Base-by-base conservation (phyloP, 495 filamentous ascomycete species). In the Neurospora tetraspora region DNA sequence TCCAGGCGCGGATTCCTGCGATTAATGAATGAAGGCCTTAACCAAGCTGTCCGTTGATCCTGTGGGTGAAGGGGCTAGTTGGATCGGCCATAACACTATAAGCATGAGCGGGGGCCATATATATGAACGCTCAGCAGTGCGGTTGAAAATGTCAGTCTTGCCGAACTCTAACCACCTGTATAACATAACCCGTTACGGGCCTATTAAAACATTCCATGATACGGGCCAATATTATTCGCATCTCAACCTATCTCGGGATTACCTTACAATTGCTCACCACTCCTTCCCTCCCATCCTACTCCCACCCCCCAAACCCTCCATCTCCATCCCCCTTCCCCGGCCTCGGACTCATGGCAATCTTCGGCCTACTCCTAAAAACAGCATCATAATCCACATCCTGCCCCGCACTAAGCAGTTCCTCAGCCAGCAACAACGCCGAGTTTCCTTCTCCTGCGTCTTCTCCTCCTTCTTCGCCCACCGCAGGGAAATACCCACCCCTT, bases 291-390 rank as follows among this genome's bases (percentile, higher is more conserved):
- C 34, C 34, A 36, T 36, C 72, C 20, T 70, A 61, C 20, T 61
- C 53, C 53, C 53, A 65, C 53, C 5, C 69, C 27, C 27, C 39
- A 71, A 45, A 69, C 20, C 72, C 68, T 73, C 72, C 34, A 36
- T 36, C 59, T 61, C 74, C 75, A 78, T 70, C 77, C 53, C 65
- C 70, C 75, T 75, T 81, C 10, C 68, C 74, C 10, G 90, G 90
- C 38, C 88, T 90, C n/a, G 93, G 92, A 81, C 94, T 96, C 8
- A 85, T 85, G 70, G 89, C 91, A 71, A 97, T 86, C 74, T 90
- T 91, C 2, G 94, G 94, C 73, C 94, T 81, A 45, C 92, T 93
- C 81, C 90, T 94, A 81, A 97, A 97, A 1, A 97, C 90, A 70
- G 91, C 92, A 69, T 92, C 91, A 77, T 96, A 94, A 75, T 91